Evolutionary conservation across 2,329 filamentous ascomycete species (phyloP).

Genomic region (Exophiala bonariae): DNA sequence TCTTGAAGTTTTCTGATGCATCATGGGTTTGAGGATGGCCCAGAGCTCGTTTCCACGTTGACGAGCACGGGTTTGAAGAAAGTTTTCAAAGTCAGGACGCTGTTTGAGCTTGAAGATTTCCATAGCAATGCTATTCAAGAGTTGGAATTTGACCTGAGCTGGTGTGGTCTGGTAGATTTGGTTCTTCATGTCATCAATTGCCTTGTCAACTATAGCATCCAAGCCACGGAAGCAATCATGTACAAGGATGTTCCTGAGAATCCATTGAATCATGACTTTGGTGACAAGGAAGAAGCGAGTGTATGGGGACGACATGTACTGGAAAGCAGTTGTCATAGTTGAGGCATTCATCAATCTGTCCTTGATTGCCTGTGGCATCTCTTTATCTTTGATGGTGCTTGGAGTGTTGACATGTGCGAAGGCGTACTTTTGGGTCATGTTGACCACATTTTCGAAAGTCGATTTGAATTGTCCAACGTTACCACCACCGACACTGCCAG

Average conservation of each 20-base stretch:
- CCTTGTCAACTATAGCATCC: slow-evolving; percentile 14
- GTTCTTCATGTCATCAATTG: slow-evolving; percentile 10
- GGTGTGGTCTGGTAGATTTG: slow-evolving; percentile 24
- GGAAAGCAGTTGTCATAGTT: slow-evolving; percentile 17
- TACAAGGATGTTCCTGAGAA: slow-evolving; percentile 18
- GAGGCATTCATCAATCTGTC: slow-evolving; percentile 19
- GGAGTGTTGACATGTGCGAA: slow-evolving; percentile 23
- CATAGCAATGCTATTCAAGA: slow-evolving; percentile 19
- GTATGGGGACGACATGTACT: slow-evolving; percentile 19
- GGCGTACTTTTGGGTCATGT: slow-evolving; percentile 17
- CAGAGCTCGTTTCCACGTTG: slow-evolving; percentile 21
- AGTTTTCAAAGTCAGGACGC: slow-evolving; percentile 13
- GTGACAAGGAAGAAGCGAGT: slow-evolving; percentile 22
- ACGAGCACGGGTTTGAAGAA: slow-evolving; percentile 8
- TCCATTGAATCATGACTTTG: slow-evolving; percentile 24
- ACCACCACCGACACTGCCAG: no score
- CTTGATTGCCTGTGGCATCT: slow-evolving; percentile 20
- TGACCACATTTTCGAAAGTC: slow-evolving; percentile 12
- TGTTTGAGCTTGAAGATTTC: slow-evolving; percentile 13
- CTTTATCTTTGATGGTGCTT: slow-evolving; percentile 21
- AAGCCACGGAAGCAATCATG: slow-evolving; percentile 21
- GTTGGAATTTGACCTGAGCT: slow-evolving; percentile 18
- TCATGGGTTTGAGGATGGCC: slow-evolving; percentile 18
- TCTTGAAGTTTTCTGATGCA: slow-evolving; percentile 16
- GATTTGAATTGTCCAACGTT: slow-evolving; percentile 1